These are phyloP conservation scores for thale cress (Arabidopsis thaliana) DNA, from an alignment of 345 rosid species.

Conservation along the genomic window TAIR10.1 NC_003071.7:18869501-18870000, in stretches of 20 bases:
- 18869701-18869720: slow-evolving; percentile 12
- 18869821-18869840: slow-evolving; percentile 58
- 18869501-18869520: background rate
- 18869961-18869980: slow-evolving; percentile 60
- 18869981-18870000: slow-evolving; percentile 42
- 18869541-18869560: slow-evolving; percentile 26
- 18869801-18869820: slow-evolving; percentile 47
- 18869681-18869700: slow-evolving; percentile 28
- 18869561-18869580: slow-evolving; percentile 18
- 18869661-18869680: slow-evolving; percentile 42
- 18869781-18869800: slow-evolving; percentile 59
- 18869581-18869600: background rate
- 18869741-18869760: slow-evolving; percentile 67
- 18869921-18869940: slow-evolving; percentile 66
- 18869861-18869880: slow-evolving; percentile 48
- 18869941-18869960: slow-evolving; percentile 65
- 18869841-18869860: slow-evolving; percentile 56
- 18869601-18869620: background rate
- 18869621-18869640: slow-evolving; percentile 38
- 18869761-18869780: slow-evolving; percentile 52
- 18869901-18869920: slow-evolving; percentile 77
- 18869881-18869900: slow-evolving; percentile 64
- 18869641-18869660: slow-evolving; percentile 35
- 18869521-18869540: slow-evolving; percentile 30
- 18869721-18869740: slow-evolving; percentile 65